Evolutionary conservation across 2,329 filamentous ascomycete genomes (phyloP).

Genomic region (Dactylellina parvicollis): DNA sequence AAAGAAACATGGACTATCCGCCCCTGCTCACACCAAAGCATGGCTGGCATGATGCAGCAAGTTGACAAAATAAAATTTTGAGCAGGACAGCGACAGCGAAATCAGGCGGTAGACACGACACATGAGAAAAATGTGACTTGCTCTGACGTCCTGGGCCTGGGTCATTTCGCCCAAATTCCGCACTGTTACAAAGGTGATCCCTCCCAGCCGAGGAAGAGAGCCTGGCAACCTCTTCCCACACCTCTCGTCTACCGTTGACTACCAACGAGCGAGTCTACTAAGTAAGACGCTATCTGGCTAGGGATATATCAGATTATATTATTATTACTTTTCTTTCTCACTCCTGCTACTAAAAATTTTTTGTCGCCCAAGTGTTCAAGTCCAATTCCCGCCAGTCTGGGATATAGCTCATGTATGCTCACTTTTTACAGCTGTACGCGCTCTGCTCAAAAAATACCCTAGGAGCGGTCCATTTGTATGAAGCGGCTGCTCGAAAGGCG

Average conservation of each 20-base stretch:
- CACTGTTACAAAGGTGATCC: slow-evolving; percentile 28
- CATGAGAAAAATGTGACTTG: slow-evolving; percentile 34
- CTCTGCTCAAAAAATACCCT: slow-evolving; percentile 23
- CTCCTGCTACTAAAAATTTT: slow-evolving; percentile 8
- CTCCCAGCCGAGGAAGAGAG: slow-evolving; percentile 33
- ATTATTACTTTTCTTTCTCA: slow-evolving; percentile 20
- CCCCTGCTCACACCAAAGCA: slow-evolving; percentile 17
- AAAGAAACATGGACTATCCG: slow-evolving; percentile 22
- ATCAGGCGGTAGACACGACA: slow-evolving; percentile 44
- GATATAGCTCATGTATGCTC: slow-evolving; percentile 53
- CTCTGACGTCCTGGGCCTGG: slow-evolving; percentile 31
- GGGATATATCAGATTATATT: slow-evolving; percentile 40
- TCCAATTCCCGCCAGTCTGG: slow-evolving; percentile 45
- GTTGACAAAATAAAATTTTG: slow-evolving; percentile 44
- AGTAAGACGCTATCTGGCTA: slow-evolving; percentile 16
- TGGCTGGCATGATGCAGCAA: slow-evolving; percentile 29
- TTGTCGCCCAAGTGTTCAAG: slow-evolving; percentile 30
- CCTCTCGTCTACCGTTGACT: slow-evolving; percentile 21
- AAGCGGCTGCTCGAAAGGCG: background rate
- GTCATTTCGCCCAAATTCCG: slow-evolving; percentile 46
- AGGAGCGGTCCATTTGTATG: slow-evolving; percentile 9
- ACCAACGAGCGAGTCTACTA: background rate
- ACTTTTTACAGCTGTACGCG: slow-evolving; percentile 43
- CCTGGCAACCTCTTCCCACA: slow-evolving; percentile 40
- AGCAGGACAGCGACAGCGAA: slow-evolving; percentile 34